Evolutionary conservation across 805 yeast genomes (phyloP), one percentile per base, ranked within the genome.

Genomic region (Candida maris): DNA sequence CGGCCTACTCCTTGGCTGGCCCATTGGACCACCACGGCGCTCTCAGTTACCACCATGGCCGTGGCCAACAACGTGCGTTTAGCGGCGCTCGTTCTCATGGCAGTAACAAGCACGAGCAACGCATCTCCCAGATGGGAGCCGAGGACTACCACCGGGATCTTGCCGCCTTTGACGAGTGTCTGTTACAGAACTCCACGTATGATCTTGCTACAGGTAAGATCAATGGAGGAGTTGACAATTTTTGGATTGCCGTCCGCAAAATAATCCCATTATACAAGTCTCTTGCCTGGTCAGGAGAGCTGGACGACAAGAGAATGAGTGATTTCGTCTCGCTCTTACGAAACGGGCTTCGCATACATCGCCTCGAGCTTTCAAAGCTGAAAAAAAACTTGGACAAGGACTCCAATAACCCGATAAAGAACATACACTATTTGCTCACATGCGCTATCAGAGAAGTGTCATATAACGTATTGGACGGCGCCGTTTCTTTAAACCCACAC

Each of bases 301-400:
- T 75, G 37, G 66, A 67, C 39, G 64, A 67, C 19, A 63, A 60
- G 30, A 59, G 77, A 43, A 71, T 71, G 43, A 65, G 77, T 2
- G 67, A 69, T 26, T 57, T 76, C 40, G 71, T 75, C 15, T 74
- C 75, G 34, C 51, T 75, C 3, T 56, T 76, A 27, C 75, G 77
- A 45, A 75, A 75, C 38, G 80, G 78, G 4, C 59, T 76, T 25
- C 65, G 80, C 50, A 74, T 75, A 19, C 75, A 75, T 49, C 67
- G 81, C 53, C 59, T 68, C 25, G 79, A 75, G 49, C 57, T 74
- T 35, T 68, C 78, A 5, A 70, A 75, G 49, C 61, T 76, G 57
- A 68, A 73, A 41, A 75, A 75, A 54, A 77, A 77, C 47, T 73
- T 79, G 10, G 82, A 77, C 52, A 73, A 75, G 46, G 82, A 77